Evolutionary conservation across 148 eudicot genomes (phyloP).

Genomic region (Limonium bicolor): DNA sequence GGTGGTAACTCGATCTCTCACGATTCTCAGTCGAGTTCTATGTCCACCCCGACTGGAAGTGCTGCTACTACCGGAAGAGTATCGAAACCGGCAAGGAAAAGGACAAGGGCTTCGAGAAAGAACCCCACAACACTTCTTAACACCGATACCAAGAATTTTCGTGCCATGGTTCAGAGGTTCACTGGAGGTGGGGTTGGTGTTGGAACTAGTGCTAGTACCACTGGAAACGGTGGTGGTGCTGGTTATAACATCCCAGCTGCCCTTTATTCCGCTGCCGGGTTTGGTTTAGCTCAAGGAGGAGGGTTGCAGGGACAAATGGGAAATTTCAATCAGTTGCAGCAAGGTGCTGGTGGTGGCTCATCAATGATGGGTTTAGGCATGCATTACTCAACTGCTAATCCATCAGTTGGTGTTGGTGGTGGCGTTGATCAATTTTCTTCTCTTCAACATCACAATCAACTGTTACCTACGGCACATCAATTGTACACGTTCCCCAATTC

Average conservation of each 20-base stretch:
- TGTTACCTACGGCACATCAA: not conserved
- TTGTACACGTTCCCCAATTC: not conserved
- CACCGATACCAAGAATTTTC: conserved; percentile 58
- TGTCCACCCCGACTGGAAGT: conserved; percentile 5
- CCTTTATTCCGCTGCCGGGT: no score
- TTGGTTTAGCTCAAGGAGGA: no score
- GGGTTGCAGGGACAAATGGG: conserved; percentile 2
- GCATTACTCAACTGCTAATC: no score
- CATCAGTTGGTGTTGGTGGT: no score
- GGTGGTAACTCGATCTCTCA: not conserved
- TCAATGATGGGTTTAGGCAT: no score
- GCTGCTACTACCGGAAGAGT: conserved; percentile 13
- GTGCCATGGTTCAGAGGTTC: conserved; percentile 77
- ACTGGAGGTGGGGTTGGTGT: conserved; percentile 29
- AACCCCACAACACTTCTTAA: conserved; percentile 59
- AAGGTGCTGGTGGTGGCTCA: no score
- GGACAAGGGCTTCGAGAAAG: conserved; percentile 42
- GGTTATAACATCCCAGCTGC: not conserved
- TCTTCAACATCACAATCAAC: not conserved
- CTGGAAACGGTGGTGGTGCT: not conserved
- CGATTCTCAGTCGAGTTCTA: not conserved
- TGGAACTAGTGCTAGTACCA: no score
- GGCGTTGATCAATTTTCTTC: not conserved
- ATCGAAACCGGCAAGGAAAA: conserved; percentile 36
- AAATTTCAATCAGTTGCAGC: not conserved